A percentile compares a stretch with the other conserved stretches of the same genome.
These are phyloP conservation scores for Rhizopus microsporus DNA, from an alignment of 371 early-diverging fungal genomes.

Conservation along the genomic window DNA sequence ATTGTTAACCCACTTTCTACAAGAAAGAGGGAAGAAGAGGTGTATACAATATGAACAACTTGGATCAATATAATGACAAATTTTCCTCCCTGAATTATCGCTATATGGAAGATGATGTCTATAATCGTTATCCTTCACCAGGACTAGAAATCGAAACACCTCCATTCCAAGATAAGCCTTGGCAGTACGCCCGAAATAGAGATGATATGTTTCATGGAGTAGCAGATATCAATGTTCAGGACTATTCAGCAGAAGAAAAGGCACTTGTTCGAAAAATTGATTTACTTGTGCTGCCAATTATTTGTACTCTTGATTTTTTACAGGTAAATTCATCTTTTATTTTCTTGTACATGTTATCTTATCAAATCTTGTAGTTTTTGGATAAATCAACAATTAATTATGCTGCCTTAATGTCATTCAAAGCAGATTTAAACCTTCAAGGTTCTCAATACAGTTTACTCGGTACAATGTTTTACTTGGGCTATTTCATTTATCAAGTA, in stretches of 20 bases:
- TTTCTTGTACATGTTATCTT: background rate
- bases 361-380: conserved; percentile 11
- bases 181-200: conserved; percentile 26
- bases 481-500: conserved; percentile 43
- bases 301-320: conserved; percentile 41
- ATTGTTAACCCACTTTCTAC: no score
- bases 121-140: conserved; percentile 1
- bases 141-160: background rate
- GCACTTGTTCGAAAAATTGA: conserved; percentile 41
- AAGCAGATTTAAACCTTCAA: conserved; percentile 12
- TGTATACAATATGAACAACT: conserved; percentile 5
- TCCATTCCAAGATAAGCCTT: conserved; percentile 9
- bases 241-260: conserved; percentile 37
- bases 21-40: no score
- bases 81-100: conserved; percentile 13
- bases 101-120: background rate
- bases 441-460: conserved; percentile 24
- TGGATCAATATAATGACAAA: conserved; percentile 8
- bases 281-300: conserved; percentile 33
- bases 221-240: conserved; percentile 13
- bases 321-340: conserved; percentile 25
- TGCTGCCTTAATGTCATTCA: conserved; percentile 21
- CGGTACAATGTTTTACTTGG: conserved; percentile 28
- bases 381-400: conserved; percentile 28
- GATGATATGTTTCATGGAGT: conserved; percentile 21